Evolutionary conservation across 2,329 filamentous ascomycete species (phyloP).

Genomic region (Magnaporthiopsis incrustans): DNA sequence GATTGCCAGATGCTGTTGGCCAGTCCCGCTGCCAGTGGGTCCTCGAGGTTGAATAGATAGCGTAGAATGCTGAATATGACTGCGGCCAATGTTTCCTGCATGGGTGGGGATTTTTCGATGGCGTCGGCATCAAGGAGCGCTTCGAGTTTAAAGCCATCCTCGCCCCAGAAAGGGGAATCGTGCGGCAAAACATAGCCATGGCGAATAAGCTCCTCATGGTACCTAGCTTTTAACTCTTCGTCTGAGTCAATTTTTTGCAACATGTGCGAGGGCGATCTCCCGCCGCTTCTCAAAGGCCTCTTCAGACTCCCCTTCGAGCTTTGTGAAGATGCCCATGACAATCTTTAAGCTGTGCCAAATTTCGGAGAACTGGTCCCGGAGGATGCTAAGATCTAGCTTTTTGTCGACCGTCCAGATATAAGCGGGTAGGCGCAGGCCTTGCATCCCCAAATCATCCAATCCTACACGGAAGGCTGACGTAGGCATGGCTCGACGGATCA

Average conservation of each 20-base stretch:
- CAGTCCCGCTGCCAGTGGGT: not conserved
- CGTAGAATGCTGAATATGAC: not conserved
- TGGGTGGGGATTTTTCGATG: not conserved
- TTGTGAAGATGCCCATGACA: not conserved
- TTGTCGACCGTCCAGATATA: not conserved
- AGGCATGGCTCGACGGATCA: not conserved
- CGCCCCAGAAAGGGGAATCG: not conserved
- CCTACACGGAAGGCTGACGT: fast-evolving
- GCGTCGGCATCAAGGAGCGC: not conserved
- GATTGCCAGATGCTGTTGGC: not conserved
- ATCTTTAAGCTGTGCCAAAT: not conserved
- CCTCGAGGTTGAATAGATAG: not conserved
- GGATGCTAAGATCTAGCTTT: not conserved
- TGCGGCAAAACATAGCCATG: not conserved
- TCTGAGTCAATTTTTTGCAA: not conserved
- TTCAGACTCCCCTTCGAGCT: not conserved
- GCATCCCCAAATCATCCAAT: too few relatives aligned
- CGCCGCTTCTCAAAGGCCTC: not conserved
- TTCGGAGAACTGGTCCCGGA: not conserved
- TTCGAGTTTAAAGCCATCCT: too few relatives aligned
- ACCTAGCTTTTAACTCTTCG: not conserved
- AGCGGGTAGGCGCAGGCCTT: not conserved
- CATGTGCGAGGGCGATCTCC: not conserved
- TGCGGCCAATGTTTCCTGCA: not conserved
- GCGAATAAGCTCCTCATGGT: not conserved